phyloP scores from a whole-genome alignment of 164 flowering plant genomes.

The Euptelea pleiosperma region DNA sequence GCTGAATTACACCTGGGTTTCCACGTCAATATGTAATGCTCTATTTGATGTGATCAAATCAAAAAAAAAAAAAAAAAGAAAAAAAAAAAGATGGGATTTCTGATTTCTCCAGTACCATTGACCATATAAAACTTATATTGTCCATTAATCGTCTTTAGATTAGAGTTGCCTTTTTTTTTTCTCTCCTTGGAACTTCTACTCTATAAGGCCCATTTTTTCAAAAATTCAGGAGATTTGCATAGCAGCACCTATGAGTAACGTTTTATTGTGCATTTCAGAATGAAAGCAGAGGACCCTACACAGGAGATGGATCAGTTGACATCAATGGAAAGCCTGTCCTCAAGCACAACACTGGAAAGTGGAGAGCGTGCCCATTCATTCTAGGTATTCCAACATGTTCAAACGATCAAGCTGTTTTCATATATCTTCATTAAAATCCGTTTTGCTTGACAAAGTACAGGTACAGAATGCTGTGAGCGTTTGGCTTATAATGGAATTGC shows the following conservation, averaged over 20 bases:
- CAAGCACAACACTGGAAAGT: slow-evolving; percentile 69
- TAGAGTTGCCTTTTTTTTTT: neutral
- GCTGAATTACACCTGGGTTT: neutral
- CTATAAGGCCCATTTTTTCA: neutral
- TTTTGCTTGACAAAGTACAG: slow-evolving; percentile 31
- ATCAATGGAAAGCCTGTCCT: slow-evolving; percentile 63
- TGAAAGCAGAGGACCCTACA: slow-evolving; percentile 37
- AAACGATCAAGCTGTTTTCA: neutral
- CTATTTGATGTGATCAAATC: neutral
- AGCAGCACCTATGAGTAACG: neutral
- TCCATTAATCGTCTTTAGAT: neutral
- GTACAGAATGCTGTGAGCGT: slow-evolving; percentile 89
- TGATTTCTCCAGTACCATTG: neutral
- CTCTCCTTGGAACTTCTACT: neutral
- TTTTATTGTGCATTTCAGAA: slow-evolving; percentile 25
- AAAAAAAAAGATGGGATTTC: too few species aligned
- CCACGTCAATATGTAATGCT: neutral
- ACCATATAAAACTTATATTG: neutral
- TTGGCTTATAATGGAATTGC: slow-evolving; percentile 88
- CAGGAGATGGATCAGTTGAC: slow-evolving; percentile 91
- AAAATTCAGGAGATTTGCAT: neutral
- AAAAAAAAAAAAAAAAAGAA: too few species aligned
- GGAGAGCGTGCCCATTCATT: slow-evolving; percentile 93
- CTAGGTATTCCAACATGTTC: slow-evolving; percentile 37
- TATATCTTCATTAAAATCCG: neutral